Evolutionary conservation across 1,139 yeast species (phyloP), one percentile per base, ranked within the genome.

Genomic region (Saccharomyces hybrid): DNA sequence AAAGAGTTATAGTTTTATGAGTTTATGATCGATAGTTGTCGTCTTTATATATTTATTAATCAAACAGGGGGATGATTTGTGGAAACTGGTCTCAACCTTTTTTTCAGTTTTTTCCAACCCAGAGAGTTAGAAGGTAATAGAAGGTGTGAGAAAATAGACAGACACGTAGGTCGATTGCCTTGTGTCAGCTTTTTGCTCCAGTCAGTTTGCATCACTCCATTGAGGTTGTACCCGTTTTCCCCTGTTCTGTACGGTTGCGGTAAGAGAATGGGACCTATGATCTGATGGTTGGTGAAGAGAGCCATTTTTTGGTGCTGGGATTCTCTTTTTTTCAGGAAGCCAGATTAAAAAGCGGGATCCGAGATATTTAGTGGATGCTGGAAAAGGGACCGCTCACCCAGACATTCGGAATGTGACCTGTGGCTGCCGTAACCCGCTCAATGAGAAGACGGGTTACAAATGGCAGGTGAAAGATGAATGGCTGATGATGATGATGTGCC

Each of bases 41-140:
- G 50, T 21, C 50, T 48, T 48, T 48, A 48, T 48, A 48, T 48
- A 48, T 11, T 38, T 38, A 38, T 9, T 19, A 38, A 19, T 9
- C 24, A 38, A 38, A n/a, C 19, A 38, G 44, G 44, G 44, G 44
- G 24, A 38, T 6, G 11, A 38, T 19, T 38, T 38, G 21, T 11
- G 44, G 44, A 24, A 38, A 38, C 44, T 19, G n/a, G 12, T 8
- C 19, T 11, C 26, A 16, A 38, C 12, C 26, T 19, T 12, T 38
- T 38, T 38, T 38, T 38, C 44, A 16, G n/a, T 19, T 16, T 38
- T 38, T 38, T 38, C 44, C 44, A 38, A 38, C 21, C 21, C 44
- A 38, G 11, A 38, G 44, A 38, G 44, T 19, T 19, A 38, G 44
- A 38, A 38, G 24, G 26, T 16, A 38, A 19, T 38, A 38, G 44